Evolutionary conservation across 2,329 filamentous ascomycete species (phyloP).

Genomic region (Colletotrichum godetiae): DNA sequence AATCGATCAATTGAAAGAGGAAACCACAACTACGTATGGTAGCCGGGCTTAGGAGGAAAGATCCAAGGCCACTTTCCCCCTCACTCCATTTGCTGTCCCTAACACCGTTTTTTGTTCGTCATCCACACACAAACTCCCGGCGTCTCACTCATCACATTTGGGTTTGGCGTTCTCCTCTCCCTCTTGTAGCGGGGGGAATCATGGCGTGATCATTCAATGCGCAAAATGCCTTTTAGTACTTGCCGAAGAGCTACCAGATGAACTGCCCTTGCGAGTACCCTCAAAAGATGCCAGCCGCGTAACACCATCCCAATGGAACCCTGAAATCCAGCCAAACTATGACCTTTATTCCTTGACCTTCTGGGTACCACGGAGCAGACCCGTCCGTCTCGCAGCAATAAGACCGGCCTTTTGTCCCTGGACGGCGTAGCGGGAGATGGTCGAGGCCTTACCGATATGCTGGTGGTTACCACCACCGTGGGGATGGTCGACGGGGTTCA

Average conservation of each 20-base stretch:
- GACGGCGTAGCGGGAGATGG: conserved; percentile 97
- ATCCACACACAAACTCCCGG: conserved; percentile 20
- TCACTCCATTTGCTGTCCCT: conserved; percentile 9
- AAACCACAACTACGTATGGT: conserved; percentile 22
- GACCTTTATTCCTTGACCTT: conserved; percentile 92
- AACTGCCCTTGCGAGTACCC: conserved; percentile 59
- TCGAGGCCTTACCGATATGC: conserved; percentile 99
- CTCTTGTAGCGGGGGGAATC: conserved; percentile 28
- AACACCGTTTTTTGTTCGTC: conserved; percentile 28
- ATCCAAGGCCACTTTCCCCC: conserved; percentile 10
- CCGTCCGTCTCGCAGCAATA: conserved; percentile 98
- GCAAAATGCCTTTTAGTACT: conserved; percentile 61
- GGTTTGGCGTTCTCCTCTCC: conserved; percentile 15
- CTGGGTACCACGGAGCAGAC: conserved; percentile 99
- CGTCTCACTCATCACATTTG: conserved; percentile 29
- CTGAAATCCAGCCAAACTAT: conserved; percentile 58
- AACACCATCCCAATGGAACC: conserved; percentile 74
- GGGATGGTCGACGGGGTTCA: conserved; percentile 99
- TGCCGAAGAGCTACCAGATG: conserved; percentile 60
- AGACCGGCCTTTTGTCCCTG: conserved; percentile 99
- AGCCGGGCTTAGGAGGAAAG: neutral
- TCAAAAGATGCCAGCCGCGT: conserved; percentile 72
- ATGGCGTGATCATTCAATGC: conserved; percentile 49
- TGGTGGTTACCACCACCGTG: conserved; percentile 99
- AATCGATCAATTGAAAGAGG: conserved; percentile 17